These are phyloP conservation scores for Funneliformis caledonium DNA, from an alignment of 371 early-diverging fungal species.

Conservation along the genomic window DNA sequence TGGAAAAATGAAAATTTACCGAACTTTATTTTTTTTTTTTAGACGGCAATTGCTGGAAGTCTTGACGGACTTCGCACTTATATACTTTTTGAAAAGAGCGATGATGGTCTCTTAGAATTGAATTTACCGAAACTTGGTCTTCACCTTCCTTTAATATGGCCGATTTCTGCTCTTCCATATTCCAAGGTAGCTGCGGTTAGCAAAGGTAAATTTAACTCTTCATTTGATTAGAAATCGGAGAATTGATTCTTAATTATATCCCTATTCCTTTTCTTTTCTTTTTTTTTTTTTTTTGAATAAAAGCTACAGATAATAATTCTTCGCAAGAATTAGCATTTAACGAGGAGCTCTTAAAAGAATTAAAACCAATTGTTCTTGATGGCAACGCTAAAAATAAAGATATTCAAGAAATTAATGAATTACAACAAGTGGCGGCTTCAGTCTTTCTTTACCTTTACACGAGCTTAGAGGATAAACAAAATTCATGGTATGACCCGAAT, in stretches of 20 bases:
- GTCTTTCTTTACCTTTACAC: constrained; percentile 55
- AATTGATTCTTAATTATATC: no score
- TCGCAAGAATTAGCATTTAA: constrained; percentile 5
- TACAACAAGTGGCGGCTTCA: constrained; percentile 46
- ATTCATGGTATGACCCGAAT: constrained; percentile 9
- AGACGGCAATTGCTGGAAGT: constrained; percentile 54
- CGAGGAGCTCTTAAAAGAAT: constrained; percentile 35
- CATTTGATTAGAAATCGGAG: neutral
- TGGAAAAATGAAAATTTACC: neutral
- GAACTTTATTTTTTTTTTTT: constrained; percentile 11
- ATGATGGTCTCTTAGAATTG: constrained; percentile 27
- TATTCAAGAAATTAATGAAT: constrained; percentile 37
- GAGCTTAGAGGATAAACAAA: constrained; percentile 11
- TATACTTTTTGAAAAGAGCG: constrained; percentile 1
- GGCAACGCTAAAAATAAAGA: neutral
- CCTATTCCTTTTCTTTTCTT: neutral
- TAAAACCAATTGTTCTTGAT: constrained; percentile 4
- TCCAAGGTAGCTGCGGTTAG: neutral
- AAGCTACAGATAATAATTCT: neutral
- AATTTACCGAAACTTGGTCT: constrained; percentile 38
- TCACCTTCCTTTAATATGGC: constrained; percentile 4
- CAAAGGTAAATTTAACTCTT: neutral
- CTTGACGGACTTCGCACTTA: constrained; percentile 49
- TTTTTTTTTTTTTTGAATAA: neutral
- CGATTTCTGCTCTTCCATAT: constrained; percentile 4